Evolutionary conservation across 768 basidiomycete species (phyloP), one percentile per base, ranked within the genome.

Genomic region (Calocybe cyanea): DNA sequence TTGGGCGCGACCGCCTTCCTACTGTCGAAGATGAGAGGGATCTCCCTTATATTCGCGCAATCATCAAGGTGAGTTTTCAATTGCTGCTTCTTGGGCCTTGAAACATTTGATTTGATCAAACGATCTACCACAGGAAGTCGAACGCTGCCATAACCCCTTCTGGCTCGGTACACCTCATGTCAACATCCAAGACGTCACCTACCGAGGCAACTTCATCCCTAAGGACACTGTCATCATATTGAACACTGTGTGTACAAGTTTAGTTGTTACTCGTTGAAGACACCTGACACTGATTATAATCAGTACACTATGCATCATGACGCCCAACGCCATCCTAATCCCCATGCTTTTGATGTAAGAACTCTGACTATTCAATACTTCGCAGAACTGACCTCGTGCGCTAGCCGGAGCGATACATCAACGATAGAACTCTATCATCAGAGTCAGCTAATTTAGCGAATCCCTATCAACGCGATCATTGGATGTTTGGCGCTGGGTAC

Each of bases 401-500:
- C 38, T 35, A 73, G 62, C 73, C 75, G n/a, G 71, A 77, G 9
- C 64, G 75, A 2, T 77, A 69, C 54, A 47, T 75, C 25, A 57
- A 61, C 17, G 72, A 77, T 47, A 46, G 49, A 0, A 61, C 61
- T 7, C 57, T 62, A 14, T 66, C 65, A 15, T 67, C 69, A 1
- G 73, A 75, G 43, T 75, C 73, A 2, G 70, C 71, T 13, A 71
- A 73, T 31, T 55, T 70, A 18, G 36, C 64, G 1, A 62, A 76
- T 48, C 62, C 72, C 7, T 61, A 62, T 50, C 62, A 77, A 41
- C 67, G 75, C 30, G 75, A 77, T 48, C 72, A 77, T 45, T 77
- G 75, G 75, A 66, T 67, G 56, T 77, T 74, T 42, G 75, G 75
- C 13, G 72, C 59, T 1, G 75, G 74, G 75, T 77, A 51, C 25